A percentile compares a stretch with the other conserved stretches of the same genome.
These are phyloP conservation scores for Penicillium brasilianum DNA, from an alignment of 2,329 filamentous ascomycete genomes.

Conservation along the genomic window DNA sequence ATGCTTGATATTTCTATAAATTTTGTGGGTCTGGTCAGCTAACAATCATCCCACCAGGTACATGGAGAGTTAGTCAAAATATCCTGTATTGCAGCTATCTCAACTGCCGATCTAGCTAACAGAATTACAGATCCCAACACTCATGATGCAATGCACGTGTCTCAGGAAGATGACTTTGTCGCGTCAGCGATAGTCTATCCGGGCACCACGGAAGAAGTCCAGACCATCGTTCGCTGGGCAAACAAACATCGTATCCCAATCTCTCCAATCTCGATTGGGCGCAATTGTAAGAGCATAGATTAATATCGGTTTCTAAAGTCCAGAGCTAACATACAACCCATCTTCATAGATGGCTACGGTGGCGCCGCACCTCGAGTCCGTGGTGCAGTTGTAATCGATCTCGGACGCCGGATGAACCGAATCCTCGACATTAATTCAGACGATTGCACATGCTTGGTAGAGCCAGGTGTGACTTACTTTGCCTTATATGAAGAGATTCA, in stretches of 20 bases:
- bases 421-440: not conserved
- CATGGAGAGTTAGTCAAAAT: slow-evolving; percentile 14
- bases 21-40: not conserved
- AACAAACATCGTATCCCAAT: not conserved
- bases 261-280: not conserved
- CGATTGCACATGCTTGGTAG: not conserved
- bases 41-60: not conserved
- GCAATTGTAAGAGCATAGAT: not conserved
- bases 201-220: slow-evolving; percentile 1
- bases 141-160: slow-evolving; percentile 19
- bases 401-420: not conserved
- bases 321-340: not conserved
- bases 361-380: not conserved
- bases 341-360: not conserved
- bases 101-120: not conserved
- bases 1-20: not conserved
- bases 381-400: not conserved
- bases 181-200: slow-evolving; percentile 20
- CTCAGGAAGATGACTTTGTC: slow-evolving; percentile 12
- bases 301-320: too few relatives aligned
- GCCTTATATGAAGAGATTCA: not conserved
- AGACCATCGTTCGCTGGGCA: not conserved
- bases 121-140: slow-evolving; percentile 15
- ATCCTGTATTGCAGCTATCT: not conserved
- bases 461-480: not conserved